Percentiles rank a stretch among this genome's conserved stretches.
Evolutionary conservation across 1,139 yeast species (phyloP).

Genomic region (Candida frijolesensis): DNA sequence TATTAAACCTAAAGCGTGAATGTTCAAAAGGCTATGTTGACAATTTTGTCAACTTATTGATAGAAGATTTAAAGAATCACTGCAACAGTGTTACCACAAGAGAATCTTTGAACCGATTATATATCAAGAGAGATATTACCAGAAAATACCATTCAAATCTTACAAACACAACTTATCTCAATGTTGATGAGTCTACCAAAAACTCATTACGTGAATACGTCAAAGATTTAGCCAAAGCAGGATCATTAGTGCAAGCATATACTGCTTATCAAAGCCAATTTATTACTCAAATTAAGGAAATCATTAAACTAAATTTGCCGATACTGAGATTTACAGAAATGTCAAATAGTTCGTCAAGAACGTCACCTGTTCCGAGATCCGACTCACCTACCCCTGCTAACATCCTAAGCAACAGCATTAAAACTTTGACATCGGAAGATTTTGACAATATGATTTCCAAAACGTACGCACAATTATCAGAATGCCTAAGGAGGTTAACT

Average conservation of each 20-base stretch:
- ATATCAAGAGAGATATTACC: slow-evolving; percentile 27
- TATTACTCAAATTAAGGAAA: slow-evolving; percentile 67
- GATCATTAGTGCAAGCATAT: slow-evolving; percentile 66
- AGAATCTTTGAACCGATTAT: slow-evolving; percentile 58
- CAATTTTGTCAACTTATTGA: slow-evolving; percentile 54
- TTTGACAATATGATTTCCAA: slow-evolving; percentile 70
- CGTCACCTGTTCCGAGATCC: slow-evolving; percentile 33
- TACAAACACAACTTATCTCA: slow-evolving; percentile 32
- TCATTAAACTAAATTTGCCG: slow-evolving; percentile 70
- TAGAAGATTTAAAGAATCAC: slow-evolving; percentile 63
- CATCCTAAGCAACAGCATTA: slow-evolving; percentile 52
- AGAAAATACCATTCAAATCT: slow-evolving; percentile 22
- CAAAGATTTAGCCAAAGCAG: slow-evolving; percentile 61
- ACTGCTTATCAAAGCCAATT: slow-evolving; percentile 67
- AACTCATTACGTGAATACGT: slow-evolving; percentile 47
- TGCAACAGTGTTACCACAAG: slow-evolving; percentile 48
- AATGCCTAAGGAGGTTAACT: slow-evolving; percentile 71
- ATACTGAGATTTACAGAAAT: slow-evolving; percentile 19
- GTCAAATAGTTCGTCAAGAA: slow-evolving; percentile 32
- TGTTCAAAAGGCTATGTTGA: slow-evolving; percentile 72
- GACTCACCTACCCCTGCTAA: slow-evolving; percentile 13
- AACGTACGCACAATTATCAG: slow-evolving; percentile 67
- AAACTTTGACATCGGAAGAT: slow-evolving; percentile 68
- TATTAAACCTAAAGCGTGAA: slow-evolving; percentile 48
- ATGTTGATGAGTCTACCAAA: slow-evolving; percentile 38